These are phyloP conservation scores for Ambrosiella xylebori DNA, from an alignment of 2,329 filamentous ascomycete genomes.

Conservation along the genomic window DNA sequence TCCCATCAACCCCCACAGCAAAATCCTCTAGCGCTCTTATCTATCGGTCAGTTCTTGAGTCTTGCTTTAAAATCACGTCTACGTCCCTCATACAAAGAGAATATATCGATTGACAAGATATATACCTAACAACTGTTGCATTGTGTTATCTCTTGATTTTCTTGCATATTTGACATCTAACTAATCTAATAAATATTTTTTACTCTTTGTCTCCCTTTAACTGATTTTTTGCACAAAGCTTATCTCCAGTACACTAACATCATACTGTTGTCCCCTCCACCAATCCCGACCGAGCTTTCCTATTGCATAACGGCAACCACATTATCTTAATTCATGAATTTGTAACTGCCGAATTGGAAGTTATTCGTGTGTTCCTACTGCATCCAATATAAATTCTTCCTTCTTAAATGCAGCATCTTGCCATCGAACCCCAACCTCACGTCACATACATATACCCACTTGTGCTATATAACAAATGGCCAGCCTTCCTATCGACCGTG, in stretches of 20 bases:
- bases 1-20: too few relatives aligned
- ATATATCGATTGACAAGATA: too few relatives aligned
- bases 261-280: background rate
- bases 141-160: too few relatives aligned
- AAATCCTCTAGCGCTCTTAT: too few relatives aligned
- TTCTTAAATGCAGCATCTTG: background rate
- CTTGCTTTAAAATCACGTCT: too few relatives aligned
- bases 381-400: background rate
- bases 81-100: too few relatives aligned
- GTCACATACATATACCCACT: background rate
- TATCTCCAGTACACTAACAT: background rate
- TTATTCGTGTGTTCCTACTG: background rate
- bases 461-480: slow-evolving; percentile 5
- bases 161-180: too few relatives aligned
- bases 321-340: background rate
- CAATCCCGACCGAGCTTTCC: background rate
- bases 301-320: slow-evolving; percentile 1
- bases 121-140: too few relatives aligned
- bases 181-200: too few relatives aligned
- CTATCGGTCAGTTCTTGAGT: too few relatives aligned
- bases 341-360: background rate
- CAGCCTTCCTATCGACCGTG: slow-evolving; percentile 8
- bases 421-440: background rate
- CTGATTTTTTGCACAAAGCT: too few relatives aligned
- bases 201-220: too few relatives aligned